Evolutionary conservation across 1,284 basidiomycete genomes (phyloP), one percentile per base, ranked within the genome.

Genomic region (Moniliella sp.): DNA sequence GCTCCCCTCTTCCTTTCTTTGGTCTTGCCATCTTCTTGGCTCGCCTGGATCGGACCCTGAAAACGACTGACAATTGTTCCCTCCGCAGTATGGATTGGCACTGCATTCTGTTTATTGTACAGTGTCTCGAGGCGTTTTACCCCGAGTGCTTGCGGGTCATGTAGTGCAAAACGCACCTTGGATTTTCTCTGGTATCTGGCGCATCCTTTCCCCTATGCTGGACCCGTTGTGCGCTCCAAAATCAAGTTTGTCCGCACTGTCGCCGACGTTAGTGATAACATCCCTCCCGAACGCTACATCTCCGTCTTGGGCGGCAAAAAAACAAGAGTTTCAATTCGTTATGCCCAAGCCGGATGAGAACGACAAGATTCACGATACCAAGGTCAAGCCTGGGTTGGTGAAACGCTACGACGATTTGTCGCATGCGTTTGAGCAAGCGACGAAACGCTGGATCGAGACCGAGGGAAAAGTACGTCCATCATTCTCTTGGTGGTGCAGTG

Each of bases 181-280:
- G 62, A 57, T 63, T 29, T 62, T 63, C n/a, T 40, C 50, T 16
- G 61, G 60, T 15, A 49, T 57, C 40, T 57, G 50, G 54, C 52
- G 50, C 37, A n/a, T 44, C 18, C 37, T 52, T 7, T 14, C 27
- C 1, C 32, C 42, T 5, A 31, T 51, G n/a, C 44, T 57, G 9
- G 53, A 57, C 32, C 53, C 52, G 2, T 50, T 18, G 52, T 55
- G 7, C 43, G 52, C 2, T 21, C 29, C 27, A 46, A 40, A 28
- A 31, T 31, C 18, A 28, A 21, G 19, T 38, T 35, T 27, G n/a
- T n/a, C 23, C n/a, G 3, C n/a, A 3, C n/a, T 15, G n/a, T 12
- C n/a, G 28, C n/a, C n/a, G 15, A 21, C 12, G 18, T 15, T 16
- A 21, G 15, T 11, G 3, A 17, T 15, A 4, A 3, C 5, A 14